Evolutionary conservation across 371 early-diverging fungal species (phyloP).

Genomic region (Paraphysoderma sedebokerense): DNA sequence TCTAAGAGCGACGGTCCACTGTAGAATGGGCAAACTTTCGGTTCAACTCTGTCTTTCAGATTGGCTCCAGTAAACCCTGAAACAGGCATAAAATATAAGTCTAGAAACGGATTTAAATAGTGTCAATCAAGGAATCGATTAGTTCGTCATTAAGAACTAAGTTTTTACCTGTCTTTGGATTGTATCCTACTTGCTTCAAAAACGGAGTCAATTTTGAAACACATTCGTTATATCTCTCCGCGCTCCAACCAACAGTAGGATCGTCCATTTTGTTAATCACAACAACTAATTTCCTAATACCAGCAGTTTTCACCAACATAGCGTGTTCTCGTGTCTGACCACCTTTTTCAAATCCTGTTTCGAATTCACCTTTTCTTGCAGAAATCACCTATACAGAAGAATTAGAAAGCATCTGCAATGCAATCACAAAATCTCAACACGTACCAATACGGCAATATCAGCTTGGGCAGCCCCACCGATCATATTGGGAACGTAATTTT

Average conservation of each 20-base stretch:
- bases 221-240: conserved; percentile 84
- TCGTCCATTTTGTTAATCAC: conserved; percentile 99
- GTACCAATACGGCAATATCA: conserved; percentile 82
- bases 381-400: conserved; percentile 54
- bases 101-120: conserved; percentile 12
- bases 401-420: not conserved
- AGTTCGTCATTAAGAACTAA: not conserved
- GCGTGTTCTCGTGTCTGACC: conserved; percentile 99
- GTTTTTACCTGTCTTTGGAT: conserved; percentile 48
- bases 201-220: conserved; percentile 67
- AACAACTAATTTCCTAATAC: conserved; percentile 76
- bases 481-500: conserved; percentile 99
- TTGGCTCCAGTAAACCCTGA: conserved; percentile 94
- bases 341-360: conserved; percentile 98
- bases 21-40: conserved; percentile 57
- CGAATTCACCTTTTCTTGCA: conserved; percentile 98
- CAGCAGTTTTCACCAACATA: conserved; percentile 90
- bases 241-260: conserved; percentile 82
- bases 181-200: conserved; percentile 80
- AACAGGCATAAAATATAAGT: conserved; percentile 75
- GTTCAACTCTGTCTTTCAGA: conserved; percentile 60
- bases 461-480: conserved; percentile 93
- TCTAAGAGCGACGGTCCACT: conserved; percentile 84
- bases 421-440: not conserved
- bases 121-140: not conserved